Base-by-base conservation (phyloP, 2,329 filamentous ascomycete genomes). In the Aspergillus fructus region DNA sequence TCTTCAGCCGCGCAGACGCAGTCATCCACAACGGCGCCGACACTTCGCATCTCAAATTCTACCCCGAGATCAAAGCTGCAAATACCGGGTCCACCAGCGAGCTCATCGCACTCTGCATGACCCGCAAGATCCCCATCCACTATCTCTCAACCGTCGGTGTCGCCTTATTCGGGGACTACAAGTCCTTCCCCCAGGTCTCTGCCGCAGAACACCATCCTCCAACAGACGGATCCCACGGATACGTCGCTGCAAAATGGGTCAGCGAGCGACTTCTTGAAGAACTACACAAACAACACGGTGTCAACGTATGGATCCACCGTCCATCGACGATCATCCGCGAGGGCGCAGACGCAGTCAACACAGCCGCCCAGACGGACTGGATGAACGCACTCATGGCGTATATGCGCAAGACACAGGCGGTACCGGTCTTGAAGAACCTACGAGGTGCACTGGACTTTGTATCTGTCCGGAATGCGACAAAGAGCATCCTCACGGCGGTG, bases 11-110 rank as follows among this genome's bases (percentile, higher is more conserved):
- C 3, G 73, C 68, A 1, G 73, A 81, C 60, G 64, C 79, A 4
- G 79, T 88, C 49, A 79, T 89, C 24, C 87, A 84, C 66, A 75
- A 71, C 51, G 82, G 78, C 7, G 79, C 79, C n/a, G 72, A 76
- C n/a, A 60, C 64, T 15, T 69, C 65, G 0, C 67, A 64, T 48
- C 47, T 66, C 48, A 66, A 74, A 23, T 63, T 50, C 7, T 76
- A 75, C 55, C 46, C 56, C 2, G 52, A 54, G 3, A 61, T 76
- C 1, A 63, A 63, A 1, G 5, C 43, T 1, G 21, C 60, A 1
- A 76, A 75, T 54, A 47, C 72, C 2, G 17, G 45, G 0, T 63
- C 70, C 0, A 72, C 67, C 3, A 60, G 60, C 23, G 58, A 62
- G 17, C 53, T 76, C 0, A 59, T 59, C 3, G 39, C 48, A 6